These are phyloP conservation scores for Clausena lansium DNA, from an alignment of 345 rosid species.

Conservation along the genomic window DNA sequence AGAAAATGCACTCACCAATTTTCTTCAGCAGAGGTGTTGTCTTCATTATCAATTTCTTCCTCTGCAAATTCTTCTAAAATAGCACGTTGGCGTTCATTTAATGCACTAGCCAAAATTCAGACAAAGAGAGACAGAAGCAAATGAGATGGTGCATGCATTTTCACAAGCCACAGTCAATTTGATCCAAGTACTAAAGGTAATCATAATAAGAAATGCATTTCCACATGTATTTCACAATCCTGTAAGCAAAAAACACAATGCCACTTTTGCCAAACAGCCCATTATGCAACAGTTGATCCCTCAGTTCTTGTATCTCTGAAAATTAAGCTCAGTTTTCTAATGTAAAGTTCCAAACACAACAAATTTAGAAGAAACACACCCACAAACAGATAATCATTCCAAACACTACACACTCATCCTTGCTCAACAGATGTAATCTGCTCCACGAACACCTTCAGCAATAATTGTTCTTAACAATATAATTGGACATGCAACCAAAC, in stretches of 20 bases:
- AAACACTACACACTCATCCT: not conserved
- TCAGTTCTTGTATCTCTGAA: not conserved
- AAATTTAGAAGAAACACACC: not conserved
- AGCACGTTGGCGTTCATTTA: conserved; percentile 73
- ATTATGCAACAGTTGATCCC: not conserved
- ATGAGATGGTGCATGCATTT: conserved; percentile 6
- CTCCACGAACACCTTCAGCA: not conserved
- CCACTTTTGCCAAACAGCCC: not conserved
- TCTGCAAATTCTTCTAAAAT: conserved; percentile 81
- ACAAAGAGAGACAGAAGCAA: not conserved
- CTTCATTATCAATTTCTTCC: conserved; percentile 73
- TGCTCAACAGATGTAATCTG: not conserved
- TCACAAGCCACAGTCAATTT: not conserved
- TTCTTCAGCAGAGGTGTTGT: conserved; percentile 35
- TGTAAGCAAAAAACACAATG: not conserved
- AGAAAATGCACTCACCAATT: conserved; percentile 52
- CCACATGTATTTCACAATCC: not conserved
- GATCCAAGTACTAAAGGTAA: not conserved
- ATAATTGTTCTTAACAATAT: not conserved
- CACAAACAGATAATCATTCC: not conserved
- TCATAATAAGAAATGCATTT: not conserved
- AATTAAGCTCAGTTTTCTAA: not conserved
- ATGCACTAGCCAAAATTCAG: conserved; percentile 34
- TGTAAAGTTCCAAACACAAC: not conserved
- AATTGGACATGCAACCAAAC: not conserved